Base-by-base conservation (phyloP, 805 yeast genomes). In the Candida ulmi region DNA sequence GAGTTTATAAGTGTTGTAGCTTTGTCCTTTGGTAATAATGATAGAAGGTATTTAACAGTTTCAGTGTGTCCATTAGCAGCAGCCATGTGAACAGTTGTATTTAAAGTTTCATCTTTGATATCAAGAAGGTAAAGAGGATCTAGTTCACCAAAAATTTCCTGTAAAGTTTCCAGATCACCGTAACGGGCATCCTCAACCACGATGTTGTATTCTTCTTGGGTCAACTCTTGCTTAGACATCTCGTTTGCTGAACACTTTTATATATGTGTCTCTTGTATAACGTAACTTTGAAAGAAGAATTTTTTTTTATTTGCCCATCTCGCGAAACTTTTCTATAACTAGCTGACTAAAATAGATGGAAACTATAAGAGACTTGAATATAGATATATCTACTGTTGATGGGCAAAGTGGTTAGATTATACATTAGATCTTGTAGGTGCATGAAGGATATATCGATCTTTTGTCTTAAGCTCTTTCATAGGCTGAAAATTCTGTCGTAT, bases 51-150 rank as follows among this genome's bases (percentile, higher is more conserved):
- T 51, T 74, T 62, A 19, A 85, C 74, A 4, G 80, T 77, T 24
- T 80, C 88, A 5, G 66, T 47, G 58, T 91, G 95, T 1, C 97
- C 99, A 62, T 93, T 93, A 21, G 95, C 99, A 18, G 95, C 80
- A 0, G 98, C 97, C 90, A 87, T 86, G 58, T 93, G 99, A 36
- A 93, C 65, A 8, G 95, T 83, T 0, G 96, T 86, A 37, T 85
- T 76, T 2, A 90, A 71, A 38, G 60, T 66, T 35, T 78, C 80
- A 50, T 90, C 95, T 46, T 70, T 68, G 48, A 83, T 79, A 5
- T 62, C 52, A 5, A 45, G 56, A 47, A 54, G 70, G 44, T 44
- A 64, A 1, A 57, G 56, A 2, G 81, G 70, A 36, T 76, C 73
- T 51, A 67, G 67, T 38, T 75, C 76, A 15, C 72, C 66, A 51